Base-by-base conservation (phyloP, 371 early-diverging fungal species). In the Rhizopus stolonifer region DNA sequence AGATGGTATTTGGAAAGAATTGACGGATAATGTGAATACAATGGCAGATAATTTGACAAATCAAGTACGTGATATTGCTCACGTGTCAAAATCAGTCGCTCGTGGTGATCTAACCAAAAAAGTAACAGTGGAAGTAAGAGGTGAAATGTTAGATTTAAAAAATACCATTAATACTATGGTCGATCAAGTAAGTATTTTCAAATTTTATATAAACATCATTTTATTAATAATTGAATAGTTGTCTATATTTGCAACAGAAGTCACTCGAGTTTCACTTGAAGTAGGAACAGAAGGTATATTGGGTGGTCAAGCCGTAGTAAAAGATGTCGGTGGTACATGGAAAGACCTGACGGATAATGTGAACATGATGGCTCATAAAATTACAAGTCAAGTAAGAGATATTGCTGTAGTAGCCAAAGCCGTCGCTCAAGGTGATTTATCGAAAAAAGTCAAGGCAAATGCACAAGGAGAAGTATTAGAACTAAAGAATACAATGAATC, bases 121-220 rank as follows among this genome's bases (percentile, higher is more conserved):
- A 46, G 75, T 80, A 36, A 70, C 67, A 1, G 70, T 71, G 2
- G 68, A 66, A 57, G 71, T 77, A 15, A 68, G 67, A 7, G 84
- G 84, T 14, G 84, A 83, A 65, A 75, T 83, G 45, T 58, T 72
- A 8, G 82, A 81, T 46, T 57, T 83, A 21, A 83, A 81, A 58
- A 58, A 67, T 19, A 80, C 79, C 15, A 79, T 82, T 48, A 82
- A 82, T 55, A 76, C 80, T 18, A 82, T 80, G 83, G 77, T 81
- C 19, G 80, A 77, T 60, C 75, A 78, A 60, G 71, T 78, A 72
- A 50, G 52, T 14, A 46, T 21, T 25, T 23, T 13, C 0, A 22
- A 14, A 19, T 34, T 21, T 9, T 4, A 22, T 21, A 2, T 42
- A 13, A 8, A 23, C 21, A 23, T 14, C n/a, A 24, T 15, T n/a